Conservation (phyloP, 2,329 filamentous ascomycete species). For the Cercospora brassicicola region DNA sequence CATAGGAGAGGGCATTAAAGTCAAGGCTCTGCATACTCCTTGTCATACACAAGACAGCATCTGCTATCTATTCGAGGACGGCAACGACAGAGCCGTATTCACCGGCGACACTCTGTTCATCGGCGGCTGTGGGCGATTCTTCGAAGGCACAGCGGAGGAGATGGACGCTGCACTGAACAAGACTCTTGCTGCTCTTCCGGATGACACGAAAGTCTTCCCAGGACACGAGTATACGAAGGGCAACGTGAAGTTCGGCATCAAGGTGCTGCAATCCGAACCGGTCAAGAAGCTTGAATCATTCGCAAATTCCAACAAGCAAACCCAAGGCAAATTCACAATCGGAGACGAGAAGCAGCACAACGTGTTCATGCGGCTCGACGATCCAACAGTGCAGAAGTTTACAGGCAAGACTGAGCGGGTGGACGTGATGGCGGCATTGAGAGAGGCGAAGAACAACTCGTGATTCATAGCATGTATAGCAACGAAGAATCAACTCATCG, state of each 20-base stretch:
- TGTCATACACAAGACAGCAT: slow-evolving; percentile 99
- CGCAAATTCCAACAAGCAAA: slow-evolving; percentile 77
- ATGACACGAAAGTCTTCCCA: slow-evolving; percentile 90
- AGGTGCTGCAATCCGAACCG: slow-evolving; percentile 71
- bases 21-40: slow-evolving; percentile 88
- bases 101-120: slow-evolving; percentile 97
- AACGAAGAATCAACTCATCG: not conserved
- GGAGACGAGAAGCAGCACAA: slow-evolving; percentile 97
- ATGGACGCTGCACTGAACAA: slow-evolving; percentile 94
- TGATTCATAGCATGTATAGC: slow-evolving; percentile 12
- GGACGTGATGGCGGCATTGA: slow-evolving; percentile 78
- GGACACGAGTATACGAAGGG: slow-evolving; percentile 98
- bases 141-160: slow-evolving; percentile 83
- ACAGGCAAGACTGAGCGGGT: slow-evolving; percentile 79
- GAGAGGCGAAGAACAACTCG: slow-evolving; percentile 80
- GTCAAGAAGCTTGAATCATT: slow-evolving; percentile 76
- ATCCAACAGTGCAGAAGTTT: slow-evolving; percentile 78
- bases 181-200: slow-evolving; percentile 74
- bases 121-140: slow-evolving; percentile 91
- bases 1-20: slow-evolving; percentile 74
- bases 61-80: slow-evolving; percentile 88
- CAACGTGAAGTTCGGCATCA: slow-evolving; percentile 84
- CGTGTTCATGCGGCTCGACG: slow-evolving; percentile 88
- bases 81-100: slow-evolving; percentile 75
- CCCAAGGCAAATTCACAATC: slow-evolving; percentile 94